A percentile compares a stretch with the other conserved stretches of the same genome.
Evolutionary conservation across 345 rosid genomes (phyloP).

Genomic region (Trapa incisa): DNA sequence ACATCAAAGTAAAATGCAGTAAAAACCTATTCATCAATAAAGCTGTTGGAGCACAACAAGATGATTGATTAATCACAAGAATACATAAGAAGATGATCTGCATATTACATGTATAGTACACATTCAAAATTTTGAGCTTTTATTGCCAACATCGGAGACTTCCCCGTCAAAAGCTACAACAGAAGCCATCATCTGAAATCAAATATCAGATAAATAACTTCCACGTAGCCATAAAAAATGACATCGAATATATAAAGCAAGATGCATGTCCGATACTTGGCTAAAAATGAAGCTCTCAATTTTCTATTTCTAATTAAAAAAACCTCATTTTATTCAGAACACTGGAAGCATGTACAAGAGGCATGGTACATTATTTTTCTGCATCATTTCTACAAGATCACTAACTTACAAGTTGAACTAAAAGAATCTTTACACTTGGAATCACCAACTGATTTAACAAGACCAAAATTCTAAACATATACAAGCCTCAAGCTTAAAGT

Average conservation of each 20-base stretch:
- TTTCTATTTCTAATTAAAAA: background rate
- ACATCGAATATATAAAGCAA: background rate
- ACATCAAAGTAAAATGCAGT: no score
- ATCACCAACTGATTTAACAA: constrained; percentile 43
- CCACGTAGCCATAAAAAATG: background rate
- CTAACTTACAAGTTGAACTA: constrained; percentile 34
- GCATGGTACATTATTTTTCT: constrained; percentile 43
- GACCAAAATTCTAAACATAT: constrained; percentile 32
- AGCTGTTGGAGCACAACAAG: background rate
- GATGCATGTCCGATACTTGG: background rate
- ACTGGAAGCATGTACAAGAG: constrained; percentile 75
- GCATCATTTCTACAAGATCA: constrained; percentile 30
- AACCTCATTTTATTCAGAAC: constrained; percentile 30
- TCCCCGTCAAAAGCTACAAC: background rate
- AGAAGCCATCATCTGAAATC: background rate
- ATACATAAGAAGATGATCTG: background rate
- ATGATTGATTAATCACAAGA: background rate
- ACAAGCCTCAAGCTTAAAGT: constrained; percentile 36
- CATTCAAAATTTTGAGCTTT: background rate
- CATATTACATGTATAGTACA: background rate
- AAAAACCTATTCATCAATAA: background rate
- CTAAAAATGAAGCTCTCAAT: background rate
- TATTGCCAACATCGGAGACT: background rate
- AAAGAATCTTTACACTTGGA: constrained; percentile 48
- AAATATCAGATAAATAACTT: background rate